phyloP scores from a whole-genome alignment of 2,329 filamentous ascomycete species.

The Penicillium nordicum region DNA sequence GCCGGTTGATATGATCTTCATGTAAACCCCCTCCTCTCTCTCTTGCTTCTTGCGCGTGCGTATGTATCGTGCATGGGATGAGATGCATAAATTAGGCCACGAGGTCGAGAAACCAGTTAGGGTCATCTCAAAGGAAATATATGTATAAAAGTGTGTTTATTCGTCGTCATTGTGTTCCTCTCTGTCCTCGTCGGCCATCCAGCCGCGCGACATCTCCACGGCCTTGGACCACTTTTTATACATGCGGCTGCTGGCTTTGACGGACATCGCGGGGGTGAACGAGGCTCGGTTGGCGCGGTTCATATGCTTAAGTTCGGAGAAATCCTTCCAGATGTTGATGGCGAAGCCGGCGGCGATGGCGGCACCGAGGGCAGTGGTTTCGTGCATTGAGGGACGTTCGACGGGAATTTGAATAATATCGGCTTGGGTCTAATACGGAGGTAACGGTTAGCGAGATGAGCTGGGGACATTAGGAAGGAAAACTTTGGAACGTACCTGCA shows the following conservation, averaged over 20 bases:
- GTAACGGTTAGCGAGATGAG: slow-evolving; percentile 3
- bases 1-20: slow-evolving; percentile 2
- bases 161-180: slow-evolving; percentile 27
- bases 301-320: slow-evolving; percentile 70
- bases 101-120: not conserved
- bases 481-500: slow-evolving; percentile 57
- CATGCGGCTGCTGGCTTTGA: slow-evolving; percentile 58
- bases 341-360: slow-evolving; percentile 86
- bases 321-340: slow-evolving; percentile 70
- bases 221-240: slow-evolving; percentile 73
- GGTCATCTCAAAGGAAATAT: slow-evolving; percentile 4
- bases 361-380: slow-evolving; percentile 83
- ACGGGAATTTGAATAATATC: slow-evolving; percentile 82
- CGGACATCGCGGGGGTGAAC: slow-evolving; percentile 65
- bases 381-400: slow-evolving; percentile 80
- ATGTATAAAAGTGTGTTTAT: slow-evolving; percentile 16
- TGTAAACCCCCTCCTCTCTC: not conserved
- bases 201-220: slow-evolving; percentile 74
- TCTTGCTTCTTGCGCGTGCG: not conserved
- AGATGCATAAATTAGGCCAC: not conserved
- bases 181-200: slow-evolving; percentile 45
- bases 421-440: slow-evolving; percentile 61
- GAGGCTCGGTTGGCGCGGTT: slow-evolving; percentile 66
- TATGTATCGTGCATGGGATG: not conserved
- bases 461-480: slow-evolving; percentile 48